Conservation (phyloP, 495 filamentous ascomycete species). For the Melanomma pulvis-pyrius region DNA sequence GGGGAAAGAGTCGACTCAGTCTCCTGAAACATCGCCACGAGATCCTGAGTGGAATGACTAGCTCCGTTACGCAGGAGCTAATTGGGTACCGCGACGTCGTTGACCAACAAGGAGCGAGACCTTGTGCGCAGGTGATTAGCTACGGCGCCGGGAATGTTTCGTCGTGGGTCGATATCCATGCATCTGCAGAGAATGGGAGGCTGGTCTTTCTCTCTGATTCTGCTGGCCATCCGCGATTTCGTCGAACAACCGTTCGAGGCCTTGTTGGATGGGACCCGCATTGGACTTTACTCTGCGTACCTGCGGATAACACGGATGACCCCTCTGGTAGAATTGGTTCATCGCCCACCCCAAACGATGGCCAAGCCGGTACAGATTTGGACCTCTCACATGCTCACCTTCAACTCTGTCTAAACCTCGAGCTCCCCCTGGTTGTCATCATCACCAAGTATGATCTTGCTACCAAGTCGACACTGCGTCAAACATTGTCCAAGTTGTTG, state of each 20-base stretch:
- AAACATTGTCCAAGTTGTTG: conserved; percentile 72
- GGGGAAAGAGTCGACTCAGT: conserved; percentile 83
- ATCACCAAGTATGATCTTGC: conserved; percentile 93
- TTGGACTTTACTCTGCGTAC: conserved; percentile 85
- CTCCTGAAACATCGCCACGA: conserved; percentile 94
- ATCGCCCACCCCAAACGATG: conserved; percentile 52
- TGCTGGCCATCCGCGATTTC: conserved; percentile 83
- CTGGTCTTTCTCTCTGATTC: conserved; percentile 85
- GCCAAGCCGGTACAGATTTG: conserved; percentile 58
- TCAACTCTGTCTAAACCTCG: conserved; percentile 80
- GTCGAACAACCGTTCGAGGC: conserved; percentile 82
- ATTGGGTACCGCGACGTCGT: conserved; percentile 69
- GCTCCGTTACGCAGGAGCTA: conserved; percentile 88
- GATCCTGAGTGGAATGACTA: conserved; percentile 86
- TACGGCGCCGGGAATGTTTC: conserved; percentile 84
- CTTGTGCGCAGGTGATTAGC: conserved; percentile 69
- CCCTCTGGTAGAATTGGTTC: conserved; percentile 47
- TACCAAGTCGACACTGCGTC: conserved; percentile 66
- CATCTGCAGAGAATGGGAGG: conserved; percentile 69
- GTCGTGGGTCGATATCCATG: conserved; percentile 93
- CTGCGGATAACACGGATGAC: conserved; percentile 71
- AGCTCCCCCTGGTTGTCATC: conserved; percentile 72
- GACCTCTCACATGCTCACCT: conserved; percentile 79
- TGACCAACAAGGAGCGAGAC: conserved; percentile 34
- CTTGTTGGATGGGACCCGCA: conserved; percentile 96